phyloP scores from a whole-genome alignment of 2,329 filamentous ascomycete species.

The Berkeleyomyces rouxiae region DNA sequence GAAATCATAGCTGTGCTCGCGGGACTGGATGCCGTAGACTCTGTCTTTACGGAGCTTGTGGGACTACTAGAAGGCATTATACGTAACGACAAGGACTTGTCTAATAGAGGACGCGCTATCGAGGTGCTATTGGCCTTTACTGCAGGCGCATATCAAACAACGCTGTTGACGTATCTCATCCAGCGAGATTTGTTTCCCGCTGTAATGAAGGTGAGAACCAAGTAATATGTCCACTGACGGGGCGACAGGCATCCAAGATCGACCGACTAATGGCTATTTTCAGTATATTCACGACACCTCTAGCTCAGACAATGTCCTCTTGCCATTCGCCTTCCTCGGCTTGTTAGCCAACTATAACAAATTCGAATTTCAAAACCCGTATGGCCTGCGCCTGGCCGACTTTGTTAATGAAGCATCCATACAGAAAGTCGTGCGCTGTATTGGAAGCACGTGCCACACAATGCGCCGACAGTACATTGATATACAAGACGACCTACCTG shows the following conservation, averaged over 20 bases:
- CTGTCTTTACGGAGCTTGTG: constrained; percentile 77
- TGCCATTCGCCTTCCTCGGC: constrained; percentile 69
- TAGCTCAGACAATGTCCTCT: constrained; percentile 42
- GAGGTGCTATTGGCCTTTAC: constrained; percentile 68
- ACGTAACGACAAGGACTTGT: constrained; percentile 41
- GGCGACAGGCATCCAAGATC: neutral
- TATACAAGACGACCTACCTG: constrained; percentile 76
- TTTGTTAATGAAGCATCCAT: constrained; percentile 89
- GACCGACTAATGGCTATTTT: neutral
- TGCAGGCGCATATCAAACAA: constrained; percentile 90
- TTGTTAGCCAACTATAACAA: constrained; percentile 97
- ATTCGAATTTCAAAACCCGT: constrained; percentile 95
- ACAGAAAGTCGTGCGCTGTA: constrained; percentile 58
- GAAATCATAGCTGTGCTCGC: constrained; percentile 80
- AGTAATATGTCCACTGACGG: neutral
- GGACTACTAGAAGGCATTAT: constrained; percentile 68
- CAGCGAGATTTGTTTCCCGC: constrained; percentile 87
- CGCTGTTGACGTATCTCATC: constrained; percentile 83
- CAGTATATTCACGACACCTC: constrained; percentile 72
- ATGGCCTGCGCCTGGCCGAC: constrained; percentile 77
- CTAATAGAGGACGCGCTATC: constrained; percentile 44
- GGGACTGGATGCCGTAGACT: constrained; percentile 75
- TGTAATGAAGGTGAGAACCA: constrained; percentile 65
- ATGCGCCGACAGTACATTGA: constrained; percentile 64
- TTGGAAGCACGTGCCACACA: constrained; percentile 53